These are phyloP conservation scores for Lyophyllum shimeji DNA, from an alignment of 768 basidiomycete species.

Conservation along the genomic window DNA sequence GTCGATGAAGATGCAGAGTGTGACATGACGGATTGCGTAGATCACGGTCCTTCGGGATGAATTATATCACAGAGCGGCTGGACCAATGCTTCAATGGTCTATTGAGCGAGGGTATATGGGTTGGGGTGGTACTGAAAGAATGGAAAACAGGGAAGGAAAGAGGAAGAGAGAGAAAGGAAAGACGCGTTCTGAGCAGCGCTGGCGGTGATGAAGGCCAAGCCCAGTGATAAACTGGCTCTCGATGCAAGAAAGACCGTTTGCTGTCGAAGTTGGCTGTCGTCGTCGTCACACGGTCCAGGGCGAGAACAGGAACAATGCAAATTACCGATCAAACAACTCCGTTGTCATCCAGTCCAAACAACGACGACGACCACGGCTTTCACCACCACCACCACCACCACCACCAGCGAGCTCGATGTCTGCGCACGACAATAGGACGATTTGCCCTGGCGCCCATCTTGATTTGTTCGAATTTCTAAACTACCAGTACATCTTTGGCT, in stretches of 20 bases:
- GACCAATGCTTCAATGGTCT: constrained; percentile 13
- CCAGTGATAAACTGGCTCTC: constrained; percentile 32
- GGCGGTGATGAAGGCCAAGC: constrained; percentile 28
- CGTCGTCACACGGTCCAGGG: constrained; percentile 31
- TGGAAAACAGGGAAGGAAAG: constrained; percentile 21
- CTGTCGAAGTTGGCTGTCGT: constrained; percentile 20
- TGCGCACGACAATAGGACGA: not conserved
- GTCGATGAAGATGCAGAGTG: constrained; percentile 48
- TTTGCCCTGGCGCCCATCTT: not conserved
- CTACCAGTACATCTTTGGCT: not conserved
- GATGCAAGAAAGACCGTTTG: constrained; percentile 24
- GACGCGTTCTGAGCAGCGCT: constrained; percentile 34
- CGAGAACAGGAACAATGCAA: constrained; percentile 19
- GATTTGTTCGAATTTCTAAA: not conserved
- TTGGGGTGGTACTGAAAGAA: constrained; percentile 21
- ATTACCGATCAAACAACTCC: constrained; percentile 16
- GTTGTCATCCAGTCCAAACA: constrained; percentile 14
- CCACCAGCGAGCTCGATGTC: not conserved
- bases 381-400: not conserved
- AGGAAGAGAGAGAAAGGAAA: constrained; percentile 36
- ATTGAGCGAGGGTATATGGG: constrained; percentile 18
- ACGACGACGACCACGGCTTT: not conserved
- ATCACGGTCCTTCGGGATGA: constrained; percentile 15
- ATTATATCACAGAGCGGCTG: constrained; percentile 17
- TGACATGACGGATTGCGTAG: constrained; percentile 41